Conservation (phyloP, 1,284 basidiomycete species). For the Entoloma clypeatum region DNA sequence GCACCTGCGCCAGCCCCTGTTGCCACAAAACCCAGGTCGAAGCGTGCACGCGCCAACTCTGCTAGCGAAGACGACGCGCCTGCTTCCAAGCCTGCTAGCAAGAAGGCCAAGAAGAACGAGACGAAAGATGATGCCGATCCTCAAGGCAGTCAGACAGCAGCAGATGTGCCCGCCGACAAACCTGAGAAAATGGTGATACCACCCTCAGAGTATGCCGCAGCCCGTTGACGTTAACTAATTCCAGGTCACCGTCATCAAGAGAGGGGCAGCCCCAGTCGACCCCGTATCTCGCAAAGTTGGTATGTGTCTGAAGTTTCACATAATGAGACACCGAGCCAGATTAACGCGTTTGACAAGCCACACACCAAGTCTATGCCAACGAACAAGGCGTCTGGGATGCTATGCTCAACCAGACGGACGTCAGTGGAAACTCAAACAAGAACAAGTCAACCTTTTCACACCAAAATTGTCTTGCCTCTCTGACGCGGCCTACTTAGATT, state of each 20-base stretch:
- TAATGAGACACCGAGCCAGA: neutral
- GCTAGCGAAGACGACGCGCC: conserved; percentile 20
- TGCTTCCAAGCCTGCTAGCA: conserved; percentile 29
- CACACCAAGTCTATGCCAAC: conserved; percentile 54
- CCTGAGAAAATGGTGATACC: conserved; percentile 35
- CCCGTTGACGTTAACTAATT: conserved; percentile 2
- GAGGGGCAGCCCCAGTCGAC: conserved; percentile 62
- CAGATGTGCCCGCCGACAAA: conserved; percentile 22
- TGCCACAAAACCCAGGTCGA: conserved; percentile 17
- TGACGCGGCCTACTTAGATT: conserved; percentile 36
- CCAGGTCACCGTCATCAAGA: conserved; percentile 53
- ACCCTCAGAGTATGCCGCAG: conserved; percentile 5
- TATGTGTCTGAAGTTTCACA: conserved; percentile 29
- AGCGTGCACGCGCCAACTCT: conserved; percentile 23
- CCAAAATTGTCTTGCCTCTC: neutral
- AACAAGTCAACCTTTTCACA: conserved; percentile 46
- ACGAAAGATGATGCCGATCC: conserved; percentile 20
- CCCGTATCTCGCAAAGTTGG: conserved; percentile 43
- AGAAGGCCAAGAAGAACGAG: conserved; percentile 29
- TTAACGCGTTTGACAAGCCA: conserved; percentile 30
- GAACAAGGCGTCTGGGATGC: conserved; percentile 56
- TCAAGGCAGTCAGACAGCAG: conserved; percentile 18
- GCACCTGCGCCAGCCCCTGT: conserved; percentile 11
- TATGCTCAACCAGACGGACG: conserved; percentile 68
- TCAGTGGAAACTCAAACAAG: conserved; percentile 56